Evolutionary conservation across 179 eudicot genomes (phyloP).

Genomic region (Silene coronaria): DNA sequence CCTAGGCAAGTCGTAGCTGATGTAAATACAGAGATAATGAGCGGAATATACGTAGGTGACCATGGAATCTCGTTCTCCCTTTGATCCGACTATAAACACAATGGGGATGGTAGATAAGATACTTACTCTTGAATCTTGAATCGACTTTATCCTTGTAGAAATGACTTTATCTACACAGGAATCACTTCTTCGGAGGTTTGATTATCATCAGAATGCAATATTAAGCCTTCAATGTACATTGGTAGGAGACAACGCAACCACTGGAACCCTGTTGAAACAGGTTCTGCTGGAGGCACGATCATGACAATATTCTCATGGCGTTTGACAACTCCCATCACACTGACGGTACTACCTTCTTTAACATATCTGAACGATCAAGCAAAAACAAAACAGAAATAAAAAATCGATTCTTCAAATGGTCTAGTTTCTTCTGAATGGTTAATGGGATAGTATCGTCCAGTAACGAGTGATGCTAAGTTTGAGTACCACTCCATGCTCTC

Average conservation of each 20-base stretch:
- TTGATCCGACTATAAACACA: slow-evolving; percentile 21
- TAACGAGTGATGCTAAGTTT: no score
- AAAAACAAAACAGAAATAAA: not conserved
- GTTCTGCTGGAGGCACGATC: slow-evolving; percentile 85
- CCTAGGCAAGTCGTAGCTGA: slow-evolving; percentile 15
- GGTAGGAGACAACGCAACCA: slow-evolving; percentile 88
- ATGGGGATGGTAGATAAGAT: slow-evolving; percentile 22
- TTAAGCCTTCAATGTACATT: slow-evolving; percentile 64
- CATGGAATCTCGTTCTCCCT: slow-evolving; percentile 18
- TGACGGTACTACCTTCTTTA: slow-evolving; percentile 93
- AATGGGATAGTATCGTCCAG: not conserved
- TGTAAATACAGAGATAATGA: slow-evolving; percentile 19
- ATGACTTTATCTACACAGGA: slow-evolving; percentile 49
- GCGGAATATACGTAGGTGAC: slow-evolving; percentile 21
- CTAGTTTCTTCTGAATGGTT: not conserved
- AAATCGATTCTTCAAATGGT: not conserved
- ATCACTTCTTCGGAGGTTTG: slow-evolving; percentile 63
- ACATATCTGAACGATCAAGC: slow-evolving; percentile 46
- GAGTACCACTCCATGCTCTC: no score
- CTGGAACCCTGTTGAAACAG: slow-evolving; percentile 64
- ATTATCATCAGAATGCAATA: slow-evolving; percentile 72
- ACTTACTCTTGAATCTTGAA: slow-evolving; percentile 25
- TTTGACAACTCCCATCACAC: slow-evolving; percentile 82
- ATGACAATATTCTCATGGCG: slow-evolving; percentile 83
- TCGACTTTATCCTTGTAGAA: not conserved